Conservation (phyloP, 768 basidiomycete genomes). For the Mrakia blollopis region DNA sequence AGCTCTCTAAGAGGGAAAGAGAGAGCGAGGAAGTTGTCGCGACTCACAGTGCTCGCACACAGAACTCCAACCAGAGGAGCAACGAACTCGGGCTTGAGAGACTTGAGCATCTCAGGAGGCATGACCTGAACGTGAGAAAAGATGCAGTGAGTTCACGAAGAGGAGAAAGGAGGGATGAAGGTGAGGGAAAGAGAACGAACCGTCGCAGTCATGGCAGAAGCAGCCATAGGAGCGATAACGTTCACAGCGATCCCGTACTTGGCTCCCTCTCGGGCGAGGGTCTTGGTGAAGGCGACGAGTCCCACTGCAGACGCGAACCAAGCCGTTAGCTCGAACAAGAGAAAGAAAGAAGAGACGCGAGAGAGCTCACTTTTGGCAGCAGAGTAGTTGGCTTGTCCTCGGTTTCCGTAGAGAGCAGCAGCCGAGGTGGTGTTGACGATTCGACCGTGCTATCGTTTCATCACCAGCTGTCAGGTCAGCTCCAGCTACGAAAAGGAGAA, state of each 20-base stretch:
- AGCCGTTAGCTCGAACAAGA: neutral
- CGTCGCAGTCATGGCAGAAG: slow-evolving; percentile 21
- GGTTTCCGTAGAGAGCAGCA: slow-evolving; percentile 90
- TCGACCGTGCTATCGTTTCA: slow-evolving; percentile 71
- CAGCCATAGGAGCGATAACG: slow-evolving; percentile 31
- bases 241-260: slow-evolving; percentile 54
- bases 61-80: slow-evolving; percentile 87
- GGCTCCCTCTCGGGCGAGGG: slow-evolving; percentile 82
- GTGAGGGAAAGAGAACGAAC: neutral
- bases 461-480: neutral
- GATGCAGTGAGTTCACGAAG: neutral
- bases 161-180: too few species aligned
- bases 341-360: neutral
- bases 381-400: slow-evolving; percentile 96
- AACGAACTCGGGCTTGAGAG: slow-evolving; percentile 73
- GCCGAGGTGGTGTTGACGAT: slow-evolving; percentile 68
- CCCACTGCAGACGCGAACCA: slow-evolving; percentile 54
- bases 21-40: neutral
- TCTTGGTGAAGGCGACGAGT: slow-evolving; percentile 84
- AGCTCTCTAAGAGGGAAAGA: neutral
- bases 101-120: slow-evolving; percentile 33
- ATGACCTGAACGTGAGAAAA: slow-evolving; percentile 16
- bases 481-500: neutral
- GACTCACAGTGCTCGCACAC: slow-evolving; percentile 63
- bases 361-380: slow-evolving; percentile 69